These are phyloP conservation scores for Trametes maxima DNA, from an alignment of 768 basidiomycete genomes.

Conservation along the genomic window DNA sequence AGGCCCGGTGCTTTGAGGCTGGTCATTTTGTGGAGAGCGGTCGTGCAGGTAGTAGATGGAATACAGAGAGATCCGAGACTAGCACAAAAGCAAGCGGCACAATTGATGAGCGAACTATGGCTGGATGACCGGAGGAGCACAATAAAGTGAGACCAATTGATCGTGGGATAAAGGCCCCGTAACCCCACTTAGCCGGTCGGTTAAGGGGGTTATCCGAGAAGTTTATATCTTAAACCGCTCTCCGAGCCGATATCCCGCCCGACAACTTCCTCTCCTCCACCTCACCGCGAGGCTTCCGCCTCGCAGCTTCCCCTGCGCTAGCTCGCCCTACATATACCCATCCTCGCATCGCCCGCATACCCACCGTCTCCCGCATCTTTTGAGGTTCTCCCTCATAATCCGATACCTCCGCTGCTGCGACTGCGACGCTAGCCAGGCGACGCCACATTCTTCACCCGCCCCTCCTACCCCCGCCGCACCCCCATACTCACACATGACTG, in stretches of 20 bases:
- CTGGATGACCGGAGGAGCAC: neutral
- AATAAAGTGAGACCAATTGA: slow-evolving; percentile 4
- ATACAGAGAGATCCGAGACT: neutral
- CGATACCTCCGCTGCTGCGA: slow-evolving; percentile 11
- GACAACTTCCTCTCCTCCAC: slow-evolving; percentile 18
- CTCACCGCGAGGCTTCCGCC: slow-evolving; percentile 22
- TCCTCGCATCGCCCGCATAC: slow-evolving; percentile 4
- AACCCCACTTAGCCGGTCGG: slow-evolving; percentile 15
- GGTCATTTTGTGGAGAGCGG: too few relatives aligned
- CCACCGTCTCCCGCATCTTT: slow-evolving; percentile 1
- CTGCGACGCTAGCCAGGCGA: slow-evolving; percentile 12
- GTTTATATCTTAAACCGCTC: slow-evolving; percentile 3
- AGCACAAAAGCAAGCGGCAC: neutral
- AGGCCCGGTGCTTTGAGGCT: too few relatives aligned
- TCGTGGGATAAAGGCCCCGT: slow-evolving; percentile 1
- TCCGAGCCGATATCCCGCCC: slow-evolving; percentile 18
- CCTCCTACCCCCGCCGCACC: neutral
- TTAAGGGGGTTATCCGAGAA: slow-evolving; percentile 10
- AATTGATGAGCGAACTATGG: neutral
- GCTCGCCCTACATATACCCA: slow-evolving; percentile 19
- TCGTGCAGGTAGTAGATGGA: too few relatives aligned
- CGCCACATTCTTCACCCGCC: slow-evolving; percentile 4
- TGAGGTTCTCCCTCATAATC: neutral
- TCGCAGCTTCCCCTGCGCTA: slow-evolving; percentile 15
- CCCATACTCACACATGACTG: slow-evolving; percentile 31